Conservation (phyloP, 192 early-diverging fungal genomes). For the Rhizophagus clarus region DNA sequence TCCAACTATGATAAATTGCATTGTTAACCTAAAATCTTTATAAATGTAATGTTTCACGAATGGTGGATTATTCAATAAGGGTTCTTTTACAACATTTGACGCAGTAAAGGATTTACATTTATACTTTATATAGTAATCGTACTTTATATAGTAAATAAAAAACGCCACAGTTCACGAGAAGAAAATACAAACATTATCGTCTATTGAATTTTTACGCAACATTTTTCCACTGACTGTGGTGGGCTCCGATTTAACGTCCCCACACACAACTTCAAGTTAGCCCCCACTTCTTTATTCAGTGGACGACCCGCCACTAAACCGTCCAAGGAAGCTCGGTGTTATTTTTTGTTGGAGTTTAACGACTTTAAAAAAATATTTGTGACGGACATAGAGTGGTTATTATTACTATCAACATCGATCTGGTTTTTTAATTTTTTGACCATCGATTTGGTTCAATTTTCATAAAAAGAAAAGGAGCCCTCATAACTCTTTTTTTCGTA, state of each 20-base stretch:
- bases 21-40: no score
- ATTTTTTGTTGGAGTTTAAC: slow-evolving; percentile 4
- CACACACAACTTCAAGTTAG: background rate
- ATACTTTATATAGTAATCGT: no score
- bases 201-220: background rate
- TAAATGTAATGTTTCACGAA: no score
- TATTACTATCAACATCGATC: background rate
- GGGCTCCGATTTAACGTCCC: slow-evolving; percentile 14
- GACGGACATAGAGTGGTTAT: background rate
- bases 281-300: slow-evolving; percentile 17
- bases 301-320: slow-evolving; percentile 4
- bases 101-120: no score
- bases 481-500: no score
- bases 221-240: slow-evolving; percentile 22
- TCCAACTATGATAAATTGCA: no score
- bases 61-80: no score
- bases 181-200: no score
- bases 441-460: slow-evolving; percentile 7
- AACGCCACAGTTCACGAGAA: no score
- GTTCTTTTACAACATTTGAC: no score
- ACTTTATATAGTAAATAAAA: no score
- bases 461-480: background rate
- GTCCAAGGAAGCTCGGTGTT: slow-evolving; percentile 7
- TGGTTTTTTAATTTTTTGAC: background rate
- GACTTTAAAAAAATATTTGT: background rate